Conservation (phyloP, 2,329 filamentous ascomycete species). For the Didymosphaeria variabile region DNA sequence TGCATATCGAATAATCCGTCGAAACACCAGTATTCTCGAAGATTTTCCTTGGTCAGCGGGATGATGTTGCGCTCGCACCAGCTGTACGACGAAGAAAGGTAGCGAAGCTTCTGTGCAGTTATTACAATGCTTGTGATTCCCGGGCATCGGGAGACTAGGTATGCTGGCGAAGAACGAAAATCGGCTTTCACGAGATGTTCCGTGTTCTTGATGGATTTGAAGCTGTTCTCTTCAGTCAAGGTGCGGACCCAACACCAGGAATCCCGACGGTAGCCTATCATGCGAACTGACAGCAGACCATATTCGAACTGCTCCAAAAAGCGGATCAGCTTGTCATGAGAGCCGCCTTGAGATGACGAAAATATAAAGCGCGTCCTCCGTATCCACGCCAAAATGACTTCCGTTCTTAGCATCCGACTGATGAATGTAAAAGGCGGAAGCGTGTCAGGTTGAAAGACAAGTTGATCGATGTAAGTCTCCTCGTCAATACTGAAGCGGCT, state of each 20-base stretch:
- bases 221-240: no score
- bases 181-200: no score
- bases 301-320: not conserved
- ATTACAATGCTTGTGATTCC: not conserved
- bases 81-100: no score
- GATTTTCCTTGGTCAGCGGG: not conserved
- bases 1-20: not conserved
- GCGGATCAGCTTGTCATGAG: not conserved
- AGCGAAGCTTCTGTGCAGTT: not conserved
- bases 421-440: not conserved
- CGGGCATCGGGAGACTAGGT: not conserved
- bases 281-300: not conserved
- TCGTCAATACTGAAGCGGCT: not conserved
- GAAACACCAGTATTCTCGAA: not conserved
- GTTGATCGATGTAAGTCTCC: not conserved
- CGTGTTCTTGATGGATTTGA: no score
- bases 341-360: not conserved
- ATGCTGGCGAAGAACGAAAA: not conserved
- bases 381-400: not conserved
- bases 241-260: not conserved
- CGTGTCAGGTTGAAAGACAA: not conserved
- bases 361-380: not conserved
- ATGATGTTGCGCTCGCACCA: not conserved
- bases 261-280: not conserved
- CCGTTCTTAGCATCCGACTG: not conserved